These are phyloP conservation scores for Lipomyces anomalus DNA, from an alignment of 805 yeast genomes.

Conservation along the genomic window DNA sequence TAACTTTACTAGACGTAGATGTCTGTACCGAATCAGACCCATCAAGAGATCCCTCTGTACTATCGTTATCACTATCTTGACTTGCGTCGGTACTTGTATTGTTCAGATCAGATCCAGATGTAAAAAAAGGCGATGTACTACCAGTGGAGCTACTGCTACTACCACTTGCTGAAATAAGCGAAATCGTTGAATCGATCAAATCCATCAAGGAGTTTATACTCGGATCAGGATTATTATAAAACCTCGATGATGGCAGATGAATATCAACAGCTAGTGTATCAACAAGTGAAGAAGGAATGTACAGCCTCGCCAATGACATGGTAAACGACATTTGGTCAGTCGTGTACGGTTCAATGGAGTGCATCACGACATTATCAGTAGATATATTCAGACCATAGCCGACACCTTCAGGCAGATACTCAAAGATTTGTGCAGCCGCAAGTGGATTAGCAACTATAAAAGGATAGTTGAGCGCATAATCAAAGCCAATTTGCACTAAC, in stretches of 20 bases:
- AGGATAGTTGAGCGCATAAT: conserved; percentile 71
- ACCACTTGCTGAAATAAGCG: conserved; percentile 14
- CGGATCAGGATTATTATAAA: conserved; percentile 56
- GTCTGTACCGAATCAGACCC: conserved; percentile 22
- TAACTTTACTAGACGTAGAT: conserved; percentile 41
- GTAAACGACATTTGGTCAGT: conserved; percentile 53
- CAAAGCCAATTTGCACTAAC: conserved; percentile 71
- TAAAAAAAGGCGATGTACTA: conserved; percentile 6
- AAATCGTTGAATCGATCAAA: conserved; percentile 58
- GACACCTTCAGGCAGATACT: conserved; percentile 73
- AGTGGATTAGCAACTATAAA: conserved; percentile 68
- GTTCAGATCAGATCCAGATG: too few species aligned
- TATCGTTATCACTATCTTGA: conserved; percentile 20
- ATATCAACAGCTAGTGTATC: conserved; percentile 46
- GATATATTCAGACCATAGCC: conserved; percentile 51
- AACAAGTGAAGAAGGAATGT: conserved; percentile 59
- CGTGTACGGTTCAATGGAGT: conserved; percentile 69
- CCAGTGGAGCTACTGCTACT: conserved; percentile 2
- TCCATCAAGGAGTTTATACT: conserved; percentile 54
- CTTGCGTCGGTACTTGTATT: conserved; percentile 3
- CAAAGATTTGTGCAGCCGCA: conserved; percentile 78
- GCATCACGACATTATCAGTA: conserved; percentile 48
- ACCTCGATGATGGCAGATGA: conserved; percentile 45
- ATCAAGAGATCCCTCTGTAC: conserved; percentile 34
- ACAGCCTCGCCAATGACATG: conserved; percentile 83